phyloP scores from a whole-genome alignment of 371 early-diverging fungal genomes.

The Amoeboaphelidium occidentale region DNA sequence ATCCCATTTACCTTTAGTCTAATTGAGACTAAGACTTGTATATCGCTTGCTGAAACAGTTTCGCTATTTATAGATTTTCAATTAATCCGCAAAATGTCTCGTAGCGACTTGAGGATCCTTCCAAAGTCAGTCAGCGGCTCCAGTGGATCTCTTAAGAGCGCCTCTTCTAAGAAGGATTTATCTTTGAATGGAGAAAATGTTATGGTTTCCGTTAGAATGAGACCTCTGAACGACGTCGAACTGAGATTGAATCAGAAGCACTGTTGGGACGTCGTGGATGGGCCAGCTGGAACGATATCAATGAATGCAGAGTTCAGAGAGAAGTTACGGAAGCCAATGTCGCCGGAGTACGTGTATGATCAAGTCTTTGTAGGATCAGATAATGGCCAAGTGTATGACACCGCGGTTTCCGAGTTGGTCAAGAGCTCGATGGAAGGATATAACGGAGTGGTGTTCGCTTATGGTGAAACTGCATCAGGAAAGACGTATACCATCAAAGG shows the following conservation, averaged over 20 bases:
- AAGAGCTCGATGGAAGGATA: constrained; percentile 48
- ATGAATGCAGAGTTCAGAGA: background rate
- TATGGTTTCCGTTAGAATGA: constrained; percentile 8
- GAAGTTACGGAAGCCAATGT: background rate
- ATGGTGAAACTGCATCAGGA: constrained; percentile 71
- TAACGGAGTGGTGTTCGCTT: constrained; percentile 66
- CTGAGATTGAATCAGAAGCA: background rate
- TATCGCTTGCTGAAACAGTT: no score
- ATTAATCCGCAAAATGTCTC: no score
- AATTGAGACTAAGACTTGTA: no score
- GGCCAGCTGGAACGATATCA: background rate
- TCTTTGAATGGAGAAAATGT: constrained; percentile 9
- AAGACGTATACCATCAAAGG: constrained; percentile 38
- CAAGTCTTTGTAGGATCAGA: background rate
- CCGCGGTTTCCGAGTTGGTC: constrained; percentile 13
- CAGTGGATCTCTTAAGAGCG: no score
- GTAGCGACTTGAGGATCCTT: no score
- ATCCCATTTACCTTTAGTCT: no score
- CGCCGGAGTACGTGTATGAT: background rate
- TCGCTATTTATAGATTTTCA: no score
- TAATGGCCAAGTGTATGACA: background rate
- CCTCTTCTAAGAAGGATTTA: constrained; percentile 22
- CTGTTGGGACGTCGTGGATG: background rate
- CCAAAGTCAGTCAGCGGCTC: no score
- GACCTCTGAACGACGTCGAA: constrained; percentile 9